Evolutionary conservation across 23 red algal species (phyloP).

Genomic region (Chondrus crispus): DNA sequence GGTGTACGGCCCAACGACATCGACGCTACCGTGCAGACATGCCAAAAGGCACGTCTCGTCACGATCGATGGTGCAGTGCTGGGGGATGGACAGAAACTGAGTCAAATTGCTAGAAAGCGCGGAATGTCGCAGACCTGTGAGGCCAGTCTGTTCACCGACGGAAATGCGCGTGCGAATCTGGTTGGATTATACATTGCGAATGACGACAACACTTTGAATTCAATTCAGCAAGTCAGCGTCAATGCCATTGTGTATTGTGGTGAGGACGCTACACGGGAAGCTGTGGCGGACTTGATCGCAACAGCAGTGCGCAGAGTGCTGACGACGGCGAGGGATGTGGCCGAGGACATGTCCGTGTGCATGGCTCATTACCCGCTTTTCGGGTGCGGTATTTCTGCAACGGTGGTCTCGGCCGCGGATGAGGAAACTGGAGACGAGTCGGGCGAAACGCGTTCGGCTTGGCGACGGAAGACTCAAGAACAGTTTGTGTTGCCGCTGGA

Average conservation of each 20-base stretch:
- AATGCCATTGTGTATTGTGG: constrained; percentile 22
- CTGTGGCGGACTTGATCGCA: background rate
- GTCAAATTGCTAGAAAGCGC: too few relatives aligned
- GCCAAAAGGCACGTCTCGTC: too few relatives aligned
- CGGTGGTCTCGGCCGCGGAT: background rate
- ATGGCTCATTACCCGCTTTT: constrained; percentile 40
- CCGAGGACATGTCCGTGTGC: background rate
- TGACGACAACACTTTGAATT: too few relatives aligned
- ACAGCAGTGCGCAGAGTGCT: background rate
- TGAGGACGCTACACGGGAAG: background rate
- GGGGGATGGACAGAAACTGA: too few relatives aligned
- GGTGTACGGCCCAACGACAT: too few relatives aligned
- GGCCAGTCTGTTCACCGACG: too few relatives aligned
- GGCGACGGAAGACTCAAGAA: constrained; percentile 8
- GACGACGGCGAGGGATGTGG: background rate
- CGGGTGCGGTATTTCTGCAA: background rate
- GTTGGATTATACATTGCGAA: too few relatives aligned
- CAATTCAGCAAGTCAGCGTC: background rate
- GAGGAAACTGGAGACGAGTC: background rate
- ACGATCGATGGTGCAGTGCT: too few relatives aligned
- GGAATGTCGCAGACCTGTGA: too few relatives aligned
- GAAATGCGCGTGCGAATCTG: too few relatives aligned
- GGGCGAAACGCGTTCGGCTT: background rate
- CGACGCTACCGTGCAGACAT: too few relatives aligned
- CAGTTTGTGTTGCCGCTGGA: constrained; percentile 16